A percentile compares a stretch with the other conserved stretches of the same genome.
These are phyloP conservation scores for Cornus controversa DNA, from an alignment of 148 eudicot genomes.

Conservation along the genomic window DNA sequence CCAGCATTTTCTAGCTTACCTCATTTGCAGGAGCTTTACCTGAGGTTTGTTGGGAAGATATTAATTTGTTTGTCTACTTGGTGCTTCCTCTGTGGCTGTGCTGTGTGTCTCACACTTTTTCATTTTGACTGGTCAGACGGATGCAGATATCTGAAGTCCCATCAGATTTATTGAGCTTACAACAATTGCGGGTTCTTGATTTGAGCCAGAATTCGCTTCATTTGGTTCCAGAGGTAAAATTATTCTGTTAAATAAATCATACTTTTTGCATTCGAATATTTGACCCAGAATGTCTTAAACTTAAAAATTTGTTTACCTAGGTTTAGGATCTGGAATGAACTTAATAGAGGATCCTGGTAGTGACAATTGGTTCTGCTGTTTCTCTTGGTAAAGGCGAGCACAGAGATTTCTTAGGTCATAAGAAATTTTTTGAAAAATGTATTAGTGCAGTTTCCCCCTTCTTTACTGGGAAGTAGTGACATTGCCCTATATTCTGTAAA, in stretches of 20 bases:
- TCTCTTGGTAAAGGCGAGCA: neutral
- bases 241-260: neutral
- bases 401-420: neutral
- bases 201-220: constrained; percentile 77
- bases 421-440: neutral
- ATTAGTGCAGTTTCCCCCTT: neutral
- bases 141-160: constrained; percentile 71
- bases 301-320: no score
- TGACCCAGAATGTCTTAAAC: no score
- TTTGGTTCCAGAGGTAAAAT: constrained; percentile 56
- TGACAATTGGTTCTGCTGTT: neutral
- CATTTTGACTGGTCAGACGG: constrained; percentile 53
- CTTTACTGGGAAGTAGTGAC: no score
- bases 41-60: constrained; percentile 47
- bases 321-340: no score
- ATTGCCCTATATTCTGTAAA: neutral
- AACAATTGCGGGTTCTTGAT: constrained; percentile 72
- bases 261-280: no score
- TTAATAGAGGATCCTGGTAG: neutral
- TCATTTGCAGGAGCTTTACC: constrained; percentile 79
- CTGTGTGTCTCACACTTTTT: constrained; percentile 7
- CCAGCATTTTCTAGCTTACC: constrained; percentile 66
- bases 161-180: constrained; percentile 51
- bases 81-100: neutral
- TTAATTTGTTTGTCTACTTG: neutral